Evolutionary conservation across 768 basidiomycete species (phyloP), one percentile per base, ranked within the genome.

Genomic region (Lactarius hengduanensis): DNA sequence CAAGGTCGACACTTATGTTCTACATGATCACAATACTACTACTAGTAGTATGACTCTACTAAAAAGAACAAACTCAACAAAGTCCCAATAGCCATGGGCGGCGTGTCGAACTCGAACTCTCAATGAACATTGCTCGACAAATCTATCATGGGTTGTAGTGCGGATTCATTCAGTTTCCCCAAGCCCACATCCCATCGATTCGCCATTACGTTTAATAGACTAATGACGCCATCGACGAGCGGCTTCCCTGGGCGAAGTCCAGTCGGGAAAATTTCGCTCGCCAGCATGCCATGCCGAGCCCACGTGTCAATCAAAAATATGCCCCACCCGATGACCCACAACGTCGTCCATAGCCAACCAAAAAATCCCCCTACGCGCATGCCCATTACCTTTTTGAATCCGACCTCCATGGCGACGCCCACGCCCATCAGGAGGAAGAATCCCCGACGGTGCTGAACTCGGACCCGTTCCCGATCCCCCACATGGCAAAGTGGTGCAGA

Each of bases 401-500:
- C 60, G 26, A 74, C 70, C 73, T 90, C 88, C 34, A 85, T 56
- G 1, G 82, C 60, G 9, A 85, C 70, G 41, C 41, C 41, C 1
- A 18, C 5, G 16, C 41, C 41, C 41, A 41, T 41, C 6, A 41
- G 16, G 16, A 88, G 43, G 72, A 89, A 90, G 72, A 84, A 88
- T 3, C 82, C 2, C 76, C 73, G 9, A 85, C 63, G 5, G 86
- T 64, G 5, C 65, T n/a, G 0, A 83, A 79, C 54, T 88, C 83
- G 0, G 77, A 74, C 18, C 85, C 87, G 8, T 78, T 77, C 1
- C 80, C 83, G 83, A 89, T 82, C 5, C 84, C 85, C 79, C 82
- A 87, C 61, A 84, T 66, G 15, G 83, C 86, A 20, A 82, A 47
- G 67, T 84, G 80, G 64, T 91, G 90, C 4, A 90, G 70, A 4